Evolutionary conservation across 1,284 basidiomycete genomes (phyloP).

Genomic region (Ceratobasidium sp.): DNA sequence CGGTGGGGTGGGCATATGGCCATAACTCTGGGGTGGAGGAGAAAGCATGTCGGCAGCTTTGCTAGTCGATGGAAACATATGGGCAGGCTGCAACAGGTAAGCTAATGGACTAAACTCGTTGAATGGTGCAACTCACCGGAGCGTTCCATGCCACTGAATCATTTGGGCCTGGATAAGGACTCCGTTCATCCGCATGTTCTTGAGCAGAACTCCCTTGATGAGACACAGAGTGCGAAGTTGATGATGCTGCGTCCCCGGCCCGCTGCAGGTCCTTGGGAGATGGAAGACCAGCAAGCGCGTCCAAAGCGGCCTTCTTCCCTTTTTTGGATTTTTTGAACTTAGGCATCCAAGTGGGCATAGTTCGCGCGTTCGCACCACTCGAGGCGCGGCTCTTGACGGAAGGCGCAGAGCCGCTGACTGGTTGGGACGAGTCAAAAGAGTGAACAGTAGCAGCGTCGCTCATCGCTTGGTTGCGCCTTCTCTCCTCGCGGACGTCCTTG

Average conservation of each 20-base stretch:
- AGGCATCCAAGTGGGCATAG: slow-evolving; percentile 27
- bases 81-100: not conserved
- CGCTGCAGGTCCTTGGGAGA: not conserved
- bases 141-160: too few species aligned
- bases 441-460: slow-evolving; percentile 18
- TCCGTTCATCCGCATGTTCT: too few species aligned
- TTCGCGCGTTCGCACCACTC: slow-evolving; percentile 1
- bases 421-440: slow-evolving; percentile 36
- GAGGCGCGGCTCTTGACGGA: slow-evolving; percentile 37
- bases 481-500: slow-evolving; percentile 20
- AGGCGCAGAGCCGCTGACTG: not conserved
- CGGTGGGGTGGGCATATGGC: slow-evolving; percentile 25
- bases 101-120: not conserved
- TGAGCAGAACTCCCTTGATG: not conserved
- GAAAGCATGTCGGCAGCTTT: not conserved
- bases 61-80: not conserved
- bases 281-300: not conserved
- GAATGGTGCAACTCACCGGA: too few species aligned
- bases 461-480: not conserved
- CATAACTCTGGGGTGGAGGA: not conserved
- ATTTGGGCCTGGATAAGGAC: too few species aligned
- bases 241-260: not conserved
- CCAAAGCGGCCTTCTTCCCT: slow-evolving; percentile 15
- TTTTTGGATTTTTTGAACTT: slow-evolving; percentile 35
- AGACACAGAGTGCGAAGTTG: not conserved